These are phyloP conservation scores for Scheffersomyces quercinus DNA, from an alignment of 1,139 yeast genomes.

Conservation along the genomic window DNA sequence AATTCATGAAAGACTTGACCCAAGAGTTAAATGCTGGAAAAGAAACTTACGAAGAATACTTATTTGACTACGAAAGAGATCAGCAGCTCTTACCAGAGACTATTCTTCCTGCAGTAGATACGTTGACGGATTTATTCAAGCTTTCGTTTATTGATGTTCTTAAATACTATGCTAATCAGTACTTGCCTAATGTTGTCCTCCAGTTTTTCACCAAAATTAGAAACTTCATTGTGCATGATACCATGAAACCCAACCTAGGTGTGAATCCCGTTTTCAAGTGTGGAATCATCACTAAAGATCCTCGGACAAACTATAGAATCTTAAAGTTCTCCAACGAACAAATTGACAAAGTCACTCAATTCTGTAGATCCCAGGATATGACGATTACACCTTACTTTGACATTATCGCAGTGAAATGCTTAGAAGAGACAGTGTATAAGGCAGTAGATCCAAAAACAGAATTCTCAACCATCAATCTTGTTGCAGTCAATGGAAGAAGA, in stretches of 20 bases:
- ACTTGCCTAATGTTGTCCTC: background rate
- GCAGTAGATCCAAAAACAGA: slow-evolving; percentile 2
- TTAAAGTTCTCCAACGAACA: slow-evolving; percentile 9
- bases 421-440: slow-evolving; percentile 8
- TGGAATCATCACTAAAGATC: slow-evolving; percentile 3
- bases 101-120: background rate
- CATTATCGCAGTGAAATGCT: slow-evolving; percentile 7
- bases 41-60: background rate
- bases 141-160: background rate
- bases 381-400: slow-evolving; percentile 13
- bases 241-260: background rate
- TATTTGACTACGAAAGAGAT: slow-evolving; percentile 2
- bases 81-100: background rate
- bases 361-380: slow-evolving; percentile 7
- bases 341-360: slow-evolving; percentile 2
- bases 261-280: slow-evolving; percentile 4
- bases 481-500: slow-evolving; percentile 13
- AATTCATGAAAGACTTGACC: slow-evolving; percentile 13
- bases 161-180: background rate
- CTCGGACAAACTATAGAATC: slow-evolving; percentile 7
- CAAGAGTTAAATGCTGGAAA: slow-evolving; percentile 7
- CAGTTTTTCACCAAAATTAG: background rate
- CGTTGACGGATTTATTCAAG: background rate
- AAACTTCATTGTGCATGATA: background rate
- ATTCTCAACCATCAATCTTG: slow-evolving; percentile 8